A percentile compares a stretch with the other conserved stretches of the same genome.
These are phyloP conservation scores for Leccinum fuscescens DNA, from an alignment of 1,284 basidiomycete species.

Conservation along the genomic window DNA sequence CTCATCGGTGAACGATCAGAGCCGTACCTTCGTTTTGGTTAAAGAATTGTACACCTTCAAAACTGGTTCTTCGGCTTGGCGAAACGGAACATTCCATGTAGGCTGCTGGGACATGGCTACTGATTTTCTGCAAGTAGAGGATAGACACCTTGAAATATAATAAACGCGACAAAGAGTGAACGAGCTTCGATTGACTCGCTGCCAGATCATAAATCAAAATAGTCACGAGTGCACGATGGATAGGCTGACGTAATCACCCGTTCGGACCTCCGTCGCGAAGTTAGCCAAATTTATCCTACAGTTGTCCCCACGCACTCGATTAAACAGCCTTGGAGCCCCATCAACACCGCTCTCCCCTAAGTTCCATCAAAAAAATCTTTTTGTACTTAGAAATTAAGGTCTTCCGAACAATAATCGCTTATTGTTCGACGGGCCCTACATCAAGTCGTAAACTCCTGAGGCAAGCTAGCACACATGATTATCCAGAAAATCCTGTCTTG, in stretches of 20 bases:
- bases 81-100: conserved; percentile 53
- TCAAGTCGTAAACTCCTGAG: not conserved
- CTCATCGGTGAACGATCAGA: conserved; percentile 14
- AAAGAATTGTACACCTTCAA: conserved; percentile 94
- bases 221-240: not conserved
- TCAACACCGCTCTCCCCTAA: not conserved
- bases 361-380: conserved; percentile 7
- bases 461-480: not conserved
- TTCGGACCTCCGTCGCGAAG: not conserved
- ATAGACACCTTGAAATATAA: not conserved
- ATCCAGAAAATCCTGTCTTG: not conserved
- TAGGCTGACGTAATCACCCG: conserved; percentile 28
- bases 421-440: not conserved
- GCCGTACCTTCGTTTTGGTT: conserved; percentile 82
- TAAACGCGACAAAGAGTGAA: conserved; percentile 10
- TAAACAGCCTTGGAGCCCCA: not conserved
- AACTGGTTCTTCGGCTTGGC: conserved; percentile 53
- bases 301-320: not conserved
- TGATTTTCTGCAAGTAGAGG: conserved; percentile 5
- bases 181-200: conserved; percentile 20
- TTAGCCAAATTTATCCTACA: not conserved
- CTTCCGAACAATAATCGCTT: conserved; percentile 10
- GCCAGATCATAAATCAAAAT: conserved; percentile 22
- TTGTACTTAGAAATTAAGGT: conserved; percentile 7
- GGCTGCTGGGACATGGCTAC: conserved; percentile 47